Percentiles rank a stretch among this genome's conserved stretches.
Conservation (phyloP, 2,329 filamentous ascomycete species). For the Fusarium agapanthi region DNA sequence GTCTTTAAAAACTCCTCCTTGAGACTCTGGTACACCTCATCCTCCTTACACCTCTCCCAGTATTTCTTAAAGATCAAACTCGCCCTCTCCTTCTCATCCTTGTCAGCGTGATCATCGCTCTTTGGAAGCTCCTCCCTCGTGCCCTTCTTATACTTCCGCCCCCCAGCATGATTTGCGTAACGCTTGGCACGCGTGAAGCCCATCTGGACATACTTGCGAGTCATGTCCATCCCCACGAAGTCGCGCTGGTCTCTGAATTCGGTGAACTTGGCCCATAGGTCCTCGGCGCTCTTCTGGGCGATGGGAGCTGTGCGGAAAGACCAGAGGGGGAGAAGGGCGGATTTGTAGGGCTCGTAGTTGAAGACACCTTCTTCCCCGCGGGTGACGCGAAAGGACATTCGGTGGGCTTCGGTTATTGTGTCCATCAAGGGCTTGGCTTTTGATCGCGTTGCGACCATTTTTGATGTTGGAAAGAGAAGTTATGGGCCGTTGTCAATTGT, state of each 20-base stretch:
- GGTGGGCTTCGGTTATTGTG: conserved; percentile 16
- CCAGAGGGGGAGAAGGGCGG: conserved; percentile 65
- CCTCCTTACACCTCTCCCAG: conserved; percentile 35
- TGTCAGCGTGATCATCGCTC: conserved; percentile 26
- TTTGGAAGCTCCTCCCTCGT: conserved; percentile 20
- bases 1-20: conserved; percentile 23
- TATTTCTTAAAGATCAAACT: conserved; percentile 31
- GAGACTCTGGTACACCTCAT: conserved; percentile 27
- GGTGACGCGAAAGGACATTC: conserved; percentile 60
- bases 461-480: no score
- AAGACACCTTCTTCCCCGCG: conserved; percentile 69
- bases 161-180: conserved; percentile 65
- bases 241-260: conserved; percentile 60
- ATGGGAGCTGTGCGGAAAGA: conserved; percentile 54
- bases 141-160: conserved; percentile 58
- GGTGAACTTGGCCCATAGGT: conserved; percentile 60
- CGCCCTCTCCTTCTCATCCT: conserved; percentile 30
- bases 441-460: background rate
- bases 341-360: conserved; percentile 72
- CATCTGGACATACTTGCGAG: conserved; percentile 72
- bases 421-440: conserved; percentile 2
- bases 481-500: no score
- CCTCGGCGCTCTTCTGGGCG: conserved; percentile 53
- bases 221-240: conserved; percentile 73
- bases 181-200: conserved; percentile 69